Evolutionary conservation across 2,329 filamentous ascomycete species (phyloP), one percentile per base, ranked within the genome.

Genomic region (Pseudopithomyces maydicus): DNA sequence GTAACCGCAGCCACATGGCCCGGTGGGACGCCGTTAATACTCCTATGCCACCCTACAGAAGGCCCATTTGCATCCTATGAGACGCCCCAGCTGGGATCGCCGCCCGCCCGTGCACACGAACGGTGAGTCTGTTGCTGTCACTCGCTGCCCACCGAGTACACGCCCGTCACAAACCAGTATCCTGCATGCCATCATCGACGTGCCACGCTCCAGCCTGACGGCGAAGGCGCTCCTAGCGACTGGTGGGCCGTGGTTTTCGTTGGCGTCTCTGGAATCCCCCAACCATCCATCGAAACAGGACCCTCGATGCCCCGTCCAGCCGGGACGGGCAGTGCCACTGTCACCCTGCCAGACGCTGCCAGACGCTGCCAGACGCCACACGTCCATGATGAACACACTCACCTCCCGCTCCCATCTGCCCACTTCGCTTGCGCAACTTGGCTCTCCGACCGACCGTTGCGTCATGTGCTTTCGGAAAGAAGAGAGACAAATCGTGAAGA

Each of bases 11-110:
- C 52, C 42, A 38, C 38, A 26, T 44, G 45, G 36, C 39, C 51
- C 42, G 51, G 51, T 58, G 50, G 49, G 44, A 56, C 46, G 51
- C 55, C 51, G 45, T 54, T 51, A 17, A 44, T 23, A 26, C 51
- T 54, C 26, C 32, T 50, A 35, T 35, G 46, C 43, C 49, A 49
- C 19, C 23, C 47, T 39, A 17, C 44, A 41, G 23, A 44, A 55
- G 43, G 23, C 17, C 32, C 46, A 17, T 29, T n/a, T 38, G 29
- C 54, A 19, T 52, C 49, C 49, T 53, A 42, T 53, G 35, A 49
- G 36, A 43, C 39, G 33, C 35, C 41, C 29, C 41, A 35, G 33
- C 54, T 29, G 54, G 47, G 32, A 46, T 51, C 41, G 20, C 20
- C 12, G 29, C 36, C 45, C 26, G 38, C 22, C 38, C 42, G 52